Base-by-base conservation (phyloP, 140 eudicot species). In the Senecio squalidus region DNA sequence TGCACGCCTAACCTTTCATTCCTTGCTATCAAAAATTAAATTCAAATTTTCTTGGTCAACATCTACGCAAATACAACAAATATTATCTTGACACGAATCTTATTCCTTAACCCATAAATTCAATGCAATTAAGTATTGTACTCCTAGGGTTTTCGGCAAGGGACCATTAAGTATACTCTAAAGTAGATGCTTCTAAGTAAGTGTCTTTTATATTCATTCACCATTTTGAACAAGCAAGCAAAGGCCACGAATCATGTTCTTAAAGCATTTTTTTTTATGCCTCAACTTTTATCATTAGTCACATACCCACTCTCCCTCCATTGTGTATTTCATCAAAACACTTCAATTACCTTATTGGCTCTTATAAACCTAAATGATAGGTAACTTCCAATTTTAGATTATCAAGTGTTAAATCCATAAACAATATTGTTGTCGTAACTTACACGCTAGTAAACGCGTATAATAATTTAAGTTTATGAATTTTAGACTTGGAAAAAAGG, bases 141-240 rank as follows among this genome's bases (percentile, higher is more conserved):
- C 26, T 43, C 41, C 61, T 46, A 17, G 41, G 15, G 20, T 4
- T 6, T 23, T 1, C 0, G 43, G 15, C 17, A 16, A 50, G 21
- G 71, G 66, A 34, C 39, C 47, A 55, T 55, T 9, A 43, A 44
- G 25, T 54, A 44, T 45, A 47, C 17, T 28, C 30, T 33, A 23
- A 54, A 71, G 71, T 31, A 2, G 58, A 64, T 64, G 77, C 67
- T 55, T 33, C 52, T 7, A 24, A 38, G 11, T 17, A n/a, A 33
- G 41, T 17, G n/a, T 53, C 31, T 27, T 40, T 4, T 49, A 36
- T 51, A 17, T 11, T n/a, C 33, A 55, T 44, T 54, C 60, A 31
- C 44, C 60, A 27, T 55, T 64, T 72, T 50, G 45, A 60, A 55
- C 67, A 56, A 64, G 76, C 76, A 70, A 62, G 65, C 59, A 56